These are phyloP conservation scores for Dentipellis sp. DNA, from an alignment of 768 basidiomycete species.

Conservation along the genomic window DNA sequence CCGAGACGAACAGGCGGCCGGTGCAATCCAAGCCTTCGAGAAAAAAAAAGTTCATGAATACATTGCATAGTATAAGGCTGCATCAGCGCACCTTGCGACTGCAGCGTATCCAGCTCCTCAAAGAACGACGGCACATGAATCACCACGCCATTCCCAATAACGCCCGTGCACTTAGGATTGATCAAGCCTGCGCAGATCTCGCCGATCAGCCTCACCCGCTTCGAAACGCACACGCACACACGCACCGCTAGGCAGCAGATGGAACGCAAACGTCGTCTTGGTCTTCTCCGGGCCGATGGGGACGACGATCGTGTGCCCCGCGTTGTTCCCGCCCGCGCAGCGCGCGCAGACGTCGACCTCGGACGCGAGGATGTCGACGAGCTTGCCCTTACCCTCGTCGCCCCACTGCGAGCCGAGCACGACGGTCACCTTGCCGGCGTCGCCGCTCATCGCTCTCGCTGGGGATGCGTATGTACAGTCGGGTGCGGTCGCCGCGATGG, in stretches of 20 bases:
- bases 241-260: slow-evolving; percentile 88
- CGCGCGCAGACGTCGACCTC: slow-evolving; percentile 89
- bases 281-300: slow-evolving; percentile 57
- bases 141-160: slow-evolving; percentile 95
- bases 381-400: slow-evolving; percentile 91
- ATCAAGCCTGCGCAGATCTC: slow-evolving; percentile 53
- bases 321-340: slow-evolving; percentile 98
- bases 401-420: slow-evolving; percentile 90
- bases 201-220: not conserved
- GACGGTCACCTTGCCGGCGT: slow-evolving; percentile 40
- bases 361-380: slow-evolving; percentile 91
- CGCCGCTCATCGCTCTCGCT: not conserved
- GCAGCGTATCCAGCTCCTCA: slow-evolving; percentile 77
- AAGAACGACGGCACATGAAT: slow-evolving; percentile 95
- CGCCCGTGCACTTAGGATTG: slow-evolving; percentile 74
- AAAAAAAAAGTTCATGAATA: not conserved
- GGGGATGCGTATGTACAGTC: not conserved
- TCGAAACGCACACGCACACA: not conserved
- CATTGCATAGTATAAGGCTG: too few relatives aligned
- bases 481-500: not conserved
- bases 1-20: slow-evolving; percentile 83
- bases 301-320: slow-evolving; percentile 95
- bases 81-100: slow-evolving; percentile 64
- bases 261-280: slow-evolving; percentile 88
- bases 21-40: slow-evolving; percentile 73